Conservation (phyloP, 139 green algal species). For the Chlorella ohadii region DNA sequence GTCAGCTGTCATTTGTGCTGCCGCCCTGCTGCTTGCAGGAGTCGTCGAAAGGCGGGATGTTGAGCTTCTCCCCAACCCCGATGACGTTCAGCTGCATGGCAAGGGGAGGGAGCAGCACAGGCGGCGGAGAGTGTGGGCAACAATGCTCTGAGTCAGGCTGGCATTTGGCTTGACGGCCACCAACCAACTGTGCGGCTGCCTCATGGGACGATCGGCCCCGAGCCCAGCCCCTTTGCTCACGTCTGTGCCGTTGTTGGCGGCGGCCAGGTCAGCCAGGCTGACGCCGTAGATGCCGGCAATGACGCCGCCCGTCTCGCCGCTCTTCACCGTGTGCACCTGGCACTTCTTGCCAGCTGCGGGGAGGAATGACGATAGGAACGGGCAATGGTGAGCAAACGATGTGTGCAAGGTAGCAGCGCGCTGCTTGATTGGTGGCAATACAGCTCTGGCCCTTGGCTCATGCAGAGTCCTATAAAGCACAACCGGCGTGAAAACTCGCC, state of each 20-base stretch:
- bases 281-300: slow-evolving; percentile 33
- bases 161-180: not conserved
- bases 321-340: slow-evolving; percentile 32
- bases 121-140: not conserved
- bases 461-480: too few species aligned
- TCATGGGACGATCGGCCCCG: too few species aligned
- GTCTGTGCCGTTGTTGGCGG: slow-evolving; percentile 22
- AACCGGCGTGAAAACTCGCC: too few species aligned
- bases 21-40: slow-evolving; percentile 10
- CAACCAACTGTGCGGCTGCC: too few species aligned
- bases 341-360: slow-evolving; percentile 13
- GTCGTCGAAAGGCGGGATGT: slow-evolving; percentile 38
- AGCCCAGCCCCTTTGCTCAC: not conserved
- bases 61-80: slow-evolving; percentile 24
- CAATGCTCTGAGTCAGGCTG: too few species aligned
- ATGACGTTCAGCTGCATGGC: slow-evolving; percentile 18
- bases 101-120: not conserved
- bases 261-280: slow-evolving; percentile 11
- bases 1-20: too few species aligned
- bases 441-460: too few species aligned
- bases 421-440: too few species aligned
- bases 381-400: not conserved
- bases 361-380: too few species aligned
- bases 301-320: slow-evolving; percentile 18
- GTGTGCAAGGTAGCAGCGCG: not conserved